A percentile compares a stretch with the other conserved stretches of the same genome.
Evolutionary conservation across 202 grass and related monocot species (phyloP).

Genomic region (Panicum virgatum): DNA sequence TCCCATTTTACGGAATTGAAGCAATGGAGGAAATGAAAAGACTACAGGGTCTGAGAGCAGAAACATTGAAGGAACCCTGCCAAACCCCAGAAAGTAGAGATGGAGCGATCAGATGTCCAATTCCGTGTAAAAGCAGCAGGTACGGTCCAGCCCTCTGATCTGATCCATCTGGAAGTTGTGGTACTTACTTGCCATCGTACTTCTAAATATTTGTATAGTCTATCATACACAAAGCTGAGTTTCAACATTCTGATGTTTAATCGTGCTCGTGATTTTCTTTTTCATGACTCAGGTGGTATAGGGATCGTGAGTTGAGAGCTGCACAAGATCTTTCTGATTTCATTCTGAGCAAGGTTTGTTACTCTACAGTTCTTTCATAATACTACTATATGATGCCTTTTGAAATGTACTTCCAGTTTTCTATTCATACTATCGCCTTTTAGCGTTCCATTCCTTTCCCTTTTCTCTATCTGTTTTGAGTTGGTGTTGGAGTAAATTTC

Average conservation of each 20-base stretch:
- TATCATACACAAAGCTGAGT: background rate
- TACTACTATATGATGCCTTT: background rate
- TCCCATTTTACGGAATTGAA: conserved; percentile 6
- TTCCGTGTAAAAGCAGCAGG: conserved; percentile 58
- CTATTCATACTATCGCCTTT: background rate
- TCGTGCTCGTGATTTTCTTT: background rate
- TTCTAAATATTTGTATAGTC: background rate
- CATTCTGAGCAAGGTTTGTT: conserved; percentile 55
- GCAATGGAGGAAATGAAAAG: conserved; percentile 41
- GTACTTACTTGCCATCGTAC: background rate
- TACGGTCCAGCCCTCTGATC: background rate
- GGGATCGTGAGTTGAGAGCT: conserved; percentile 46
- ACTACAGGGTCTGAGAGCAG: conserved; percentile 33
- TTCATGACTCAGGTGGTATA: conserved; percentile 9
- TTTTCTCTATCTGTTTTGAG: background rate
- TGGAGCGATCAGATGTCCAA: conserved; percentile 48
- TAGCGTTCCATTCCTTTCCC: background rate
- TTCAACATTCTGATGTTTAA: background rate
- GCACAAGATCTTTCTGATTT: conserved; percentile 63
- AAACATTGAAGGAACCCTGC: conserved; percentile 41
- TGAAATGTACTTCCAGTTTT: conserved; percentile 10
- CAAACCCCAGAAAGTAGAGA: conserved; percentile 45
- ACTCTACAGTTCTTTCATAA: background rate
- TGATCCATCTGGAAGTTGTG: conserved; percentile 1
- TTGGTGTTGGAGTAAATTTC: background rate